These are phyloP conservation scores for Xanthoconium purpureum DNA, from an alignment of 768 basidiomycete species.

Conservation along the genomic window DNA sequence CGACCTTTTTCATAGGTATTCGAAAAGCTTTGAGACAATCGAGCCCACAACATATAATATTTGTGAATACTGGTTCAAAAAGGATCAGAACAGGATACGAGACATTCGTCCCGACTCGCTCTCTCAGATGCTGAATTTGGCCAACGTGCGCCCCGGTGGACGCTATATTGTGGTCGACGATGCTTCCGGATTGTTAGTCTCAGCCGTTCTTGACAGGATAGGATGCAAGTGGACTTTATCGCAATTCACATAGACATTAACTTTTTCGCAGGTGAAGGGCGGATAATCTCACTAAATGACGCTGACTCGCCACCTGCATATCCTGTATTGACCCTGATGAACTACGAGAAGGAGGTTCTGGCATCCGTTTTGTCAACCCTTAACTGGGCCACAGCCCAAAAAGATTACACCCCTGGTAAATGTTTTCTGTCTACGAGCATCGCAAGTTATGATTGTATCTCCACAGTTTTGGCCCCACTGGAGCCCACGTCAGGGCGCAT, in stretches of 20 bases:
- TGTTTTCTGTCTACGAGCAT: not conserved
- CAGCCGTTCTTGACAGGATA: constrained; percentile 81
- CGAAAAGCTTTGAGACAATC: constrained; percentile 81
- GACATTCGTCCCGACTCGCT: constrained; percentile 85
- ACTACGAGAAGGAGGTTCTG: constrained; percentile 61
- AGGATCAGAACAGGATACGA: constrained; percentile 77
- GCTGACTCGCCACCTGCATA: constrained; percentile 92
- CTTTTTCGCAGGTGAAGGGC: constrained; percentile 61
- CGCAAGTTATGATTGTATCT: constrained; percentile 3
- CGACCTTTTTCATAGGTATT: constrained; percentile 54
- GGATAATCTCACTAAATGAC: constrained; percentile 80
- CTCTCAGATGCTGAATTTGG: constrained; percentile 82
- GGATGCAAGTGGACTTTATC: constrained; percentile 52
- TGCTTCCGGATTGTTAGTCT: constrained; percentile 82
- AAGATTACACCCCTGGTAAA: constrained; percentile 67
- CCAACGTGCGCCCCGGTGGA: constrained; percentile 84
- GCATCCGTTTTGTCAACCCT: constrained; percentile 59
- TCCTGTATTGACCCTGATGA: constrained; percentile 80
- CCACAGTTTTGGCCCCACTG: constrained; percentile 54
- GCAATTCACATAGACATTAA: not conserved
- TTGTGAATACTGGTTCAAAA: constrained; percentile 83
- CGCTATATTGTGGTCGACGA: constrained; percentile 89
- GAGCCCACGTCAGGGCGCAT: constrained; percentile 57
- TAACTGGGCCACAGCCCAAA: constrained; percentile 89
- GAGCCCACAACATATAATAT: constrained; percentile 87